Evolutionary conservation across 345 rosid species (phyloP).

Genomic region (Atalantia buxifolia): DNA sequence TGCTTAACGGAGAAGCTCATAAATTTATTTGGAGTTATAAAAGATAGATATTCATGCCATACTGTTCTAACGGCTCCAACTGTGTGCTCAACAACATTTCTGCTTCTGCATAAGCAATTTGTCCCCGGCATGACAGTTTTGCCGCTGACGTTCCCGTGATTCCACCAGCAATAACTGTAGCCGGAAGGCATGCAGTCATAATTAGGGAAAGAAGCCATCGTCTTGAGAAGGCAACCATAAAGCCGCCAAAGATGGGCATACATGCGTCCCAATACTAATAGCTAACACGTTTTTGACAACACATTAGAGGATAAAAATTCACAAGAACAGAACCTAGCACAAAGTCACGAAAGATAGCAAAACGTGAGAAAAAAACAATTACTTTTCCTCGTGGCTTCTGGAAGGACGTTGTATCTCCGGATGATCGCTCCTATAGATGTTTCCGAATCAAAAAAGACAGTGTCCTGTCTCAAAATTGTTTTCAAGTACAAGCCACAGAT

Average conservation of each 20-base stretch:
- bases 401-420: slow-evolving; percentile 86
- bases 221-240: slow-evolving; percentile 48
- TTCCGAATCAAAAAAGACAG: slow-evolving; percentile 75
- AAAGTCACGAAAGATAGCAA: not conserved
- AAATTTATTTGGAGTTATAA: not conserved
- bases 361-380: too few relatives aligned
- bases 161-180: slow-evolving; percentile 51
- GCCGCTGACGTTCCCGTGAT: slow-evolving; percentile 48
- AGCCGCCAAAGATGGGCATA: slow-evolving; percentile 52
- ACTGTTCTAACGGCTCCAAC: slow-evolving; percentile 82
- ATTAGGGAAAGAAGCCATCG: slow-evolving; percentile 58
- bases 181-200: slow-evolving; percentile 60
- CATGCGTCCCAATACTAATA: slow-evolving; percentile 53
- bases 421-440: slow-evolving; percentile 82
- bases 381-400: slow-evolving; percentile 96
- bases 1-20: too few relatives aligned
- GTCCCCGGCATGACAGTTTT: slow-evolving; percentile 73
- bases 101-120: slow-evolving; percentile 79
- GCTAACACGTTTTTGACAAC: slow-evolving; percentile 9
- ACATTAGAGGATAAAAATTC: not conserved
- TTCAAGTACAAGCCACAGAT: slow-evolving; percentile 24
- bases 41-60: slow-evolving; percentile 15
- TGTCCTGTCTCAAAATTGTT: slow-evolving; percentile 77
- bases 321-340: not conserved
- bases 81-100: slow-evolving; percentile 83